Evolutionary conservation across 768 basidiomycete genomes (phyloP).

Genomic region (Polyporus arcularius): DNA sequence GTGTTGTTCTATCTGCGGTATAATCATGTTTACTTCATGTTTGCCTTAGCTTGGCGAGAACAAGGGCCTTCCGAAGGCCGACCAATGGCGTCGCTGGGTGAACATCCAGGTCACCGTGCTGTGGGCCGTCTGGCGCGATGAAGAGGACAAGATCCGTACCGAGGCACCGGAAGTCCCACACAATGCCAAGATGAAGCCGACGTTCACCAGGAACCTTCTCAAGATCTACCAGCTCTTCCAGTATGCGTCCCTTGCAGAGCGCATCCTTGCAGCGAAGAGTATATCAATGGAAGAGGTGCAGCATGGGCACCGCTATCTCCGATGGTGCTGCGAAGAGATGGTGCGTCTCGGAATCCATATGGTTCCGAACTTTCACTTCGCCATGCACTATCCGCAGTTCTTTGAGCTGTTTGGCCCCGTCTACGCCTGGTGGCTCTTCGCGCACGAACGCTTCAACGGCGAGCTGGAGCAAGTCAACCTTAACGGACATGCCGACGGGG

Average conservation of each 20-base stretch:
- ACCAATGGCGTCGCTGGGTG: conserved; percentile 8
- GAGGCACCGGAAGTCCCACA: background rate
- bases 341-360: background rate
- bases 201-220: background rate
- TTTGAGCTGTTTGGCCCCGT: conserved; percentile 2
- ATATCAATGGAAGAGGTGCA: conserved; percentile 5
- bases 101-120: conserved; percentile 1
- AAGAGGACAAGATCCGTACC: conserved; percentile 1
- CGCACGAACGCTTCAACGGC: conserved; percentile 12
- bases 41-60: conserved; percentile 10
- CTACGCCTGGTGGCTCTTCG: conserved; percentile 10
- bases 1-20: too few species aligned
- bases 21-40: too few species aligned
- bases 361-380: conserved; percentile 1
- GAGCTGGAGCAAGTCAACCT: background rate
- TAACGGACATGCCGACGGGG: conserved; percentile 1
- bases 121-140: background rate
- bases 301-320: background rate
- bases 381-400: conserved; percentile 7
- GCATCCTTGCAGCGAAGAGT: background rate
- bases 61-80: background rate
- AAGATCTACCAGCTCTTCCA: conserved; percentile 4
- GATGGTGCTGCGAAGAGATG: background rate
- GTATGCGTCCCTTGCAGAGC: background rate
- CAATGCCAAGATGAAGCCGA: too few species aligned